Conservation (phyloP, 2,329 filamentous ascomycete species). For the Penicillium hesseltinei region DNA sequence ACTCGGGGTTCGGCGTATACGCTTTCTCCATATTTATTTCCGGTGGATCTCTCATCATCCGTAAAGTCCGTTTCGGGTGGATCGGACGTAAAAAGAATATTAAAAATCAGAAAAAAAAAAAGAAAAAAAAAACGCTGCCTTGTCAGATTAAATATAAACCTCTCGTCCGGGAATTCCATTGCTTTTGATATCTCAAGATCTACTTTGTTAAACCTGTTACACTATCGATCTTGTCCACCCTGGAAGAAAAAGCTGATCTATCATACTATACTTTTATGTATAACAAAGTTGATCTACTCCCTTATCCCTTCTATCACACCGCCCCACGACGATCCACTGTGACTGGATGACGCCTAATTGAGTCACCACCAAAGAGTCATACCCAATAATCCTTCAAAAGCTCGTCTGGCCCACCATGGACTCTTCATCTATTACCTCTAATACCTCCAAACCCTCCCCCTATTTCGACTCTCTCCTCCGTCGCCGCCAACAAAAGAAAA, state of each 20-base stretch:
- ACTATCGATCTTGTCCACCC: background rate
- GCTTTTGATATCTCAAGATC: background rate
- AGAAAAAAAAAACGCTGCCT: background rate
- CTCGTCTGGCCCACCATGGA: conserved; percentile 27
- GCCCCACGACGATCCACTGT: conserved; percentile 21
- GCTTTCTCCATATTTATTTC: conserved; percentile 7
- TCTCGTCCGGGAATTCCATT: background rate
- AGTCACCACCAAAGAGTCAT: conserved; percentile 36
- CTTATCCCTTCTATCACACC: conserved; percentile 23
- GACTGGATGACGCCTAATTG: conserved; percentile 31
- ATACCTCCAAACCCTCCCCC: conserved; percentile 33
- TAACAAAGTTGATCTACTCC: background rate
- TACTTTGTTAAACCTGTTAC: background rate
- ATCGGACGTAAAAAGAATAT: background rate
- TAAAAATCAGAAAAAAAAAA: background rate
- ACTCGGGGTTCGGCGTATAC: background rate
- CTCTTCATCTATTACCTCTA: conserved; percentile 12
- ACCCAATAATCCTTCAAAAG: conserved; percentile 28
- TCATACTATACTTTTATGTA: background rate
- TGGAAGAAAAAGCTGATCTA: background rate
- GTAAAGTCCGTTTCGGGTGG: conserved; percentile 10
- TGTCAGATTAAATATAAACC: conserved; percentile 9
- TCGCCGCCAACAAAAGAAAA: conserved; percentile 67
- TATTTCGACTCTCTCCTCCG: conserved; percentile 43
- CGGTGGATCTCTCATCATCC: conserved; percentile 6